phyloP scores from a whole-genome alignment of 2,329 filamentous ascomycete species.

The Amphichorda felina region DNA sequence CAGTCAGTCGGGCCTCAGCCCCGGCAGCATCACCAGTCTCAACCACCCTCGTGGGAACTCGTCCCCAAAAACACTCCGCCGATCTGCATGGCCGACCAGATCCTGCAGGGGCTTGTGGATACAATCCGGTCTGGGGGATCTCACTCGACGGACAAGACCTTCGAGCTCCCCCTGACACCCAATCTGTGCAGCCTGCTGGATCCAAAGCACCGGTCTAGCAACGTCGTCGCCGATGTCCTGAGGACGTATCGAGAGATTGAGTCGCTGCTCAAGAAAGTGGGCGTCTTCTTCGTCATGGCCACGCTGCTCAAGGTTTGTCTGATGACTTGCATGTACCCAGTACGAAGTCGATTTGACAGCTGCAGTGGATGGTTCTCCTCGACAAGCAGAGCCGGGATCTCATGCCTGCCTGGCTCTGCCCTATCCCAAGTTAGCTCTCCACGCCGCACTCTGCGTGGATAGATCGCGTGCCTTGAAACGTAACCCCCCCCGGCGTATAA shows the following conservation, averaged over 20 bases:
- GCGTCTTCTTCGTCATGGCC: conserved; percentile 16
- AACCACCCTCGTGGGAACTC: conserved; percentile 10
- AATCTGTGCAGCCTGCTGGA: conserved; percentile 13
- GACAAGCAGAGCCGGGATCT: conserved; percentile 16
- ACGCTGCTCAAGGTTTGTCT: conserved; percentile 14
- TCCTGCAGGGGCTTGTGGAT: conserved; percentile 14
- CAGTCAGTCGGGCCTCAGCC: conserved; percentile 2
- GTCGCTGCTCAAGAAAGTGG: conserved; percentile 15
- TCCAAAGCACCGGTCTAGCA: conserved; percentile 12
- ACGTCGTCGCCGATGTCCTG: conserved; percentile 17
- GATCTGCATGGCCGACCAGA: conserved; percentile 14
- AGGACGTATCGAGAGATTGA: conserved; percentile 17
- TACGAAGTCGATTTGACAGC: no score
- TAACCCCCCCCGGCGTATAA: no score
- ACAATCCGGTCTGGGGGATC: not conserved
- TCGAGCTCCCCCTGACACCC: conserved; percentile 8
- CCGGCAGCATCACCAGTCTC: conserved; percentile 1
- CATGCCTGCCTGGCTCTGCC: conserved; percentile 16
- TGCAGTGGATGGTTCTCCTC: conserved; percentile 16
- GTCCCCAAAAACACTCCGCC: conserved; percentile 11
- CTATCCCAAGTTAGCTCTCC: conserved; percentile 12
- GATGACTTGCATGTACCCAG: not conserved
- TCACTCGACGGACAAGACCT: not conserved
- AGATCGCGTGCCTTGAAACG: conserved; percentile 18
- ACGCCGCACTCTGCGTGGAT: conserved; percentile 17